Evolutionary conservation across 2,329 filamentous ascomycete genomes (phyloP).

Genomic region (Rutstroemia sydowiana): DNA sequence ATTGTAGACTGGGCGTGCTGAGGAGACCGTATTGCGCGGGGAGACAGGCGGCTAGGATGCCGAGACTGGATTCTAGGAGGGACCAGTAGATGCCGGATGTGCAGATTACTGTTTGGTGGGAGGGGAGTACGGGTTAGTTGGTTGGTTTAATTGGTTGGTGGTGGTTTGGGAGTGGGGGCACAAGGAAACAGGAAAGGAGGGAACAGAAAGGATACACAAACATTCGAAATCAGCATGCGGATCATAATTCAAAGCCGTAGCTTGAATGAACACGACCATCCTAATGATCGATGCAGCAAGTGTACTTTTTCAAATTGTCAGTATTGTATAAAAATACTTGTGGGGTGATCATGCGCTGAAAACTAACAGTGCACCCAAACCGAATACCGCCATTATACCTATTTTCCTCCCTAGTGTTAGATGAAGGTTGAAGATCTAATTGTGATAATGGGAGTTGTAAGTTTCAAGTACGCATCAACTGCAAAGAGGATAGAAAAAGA

Average conservation of each 20-base stretch:
- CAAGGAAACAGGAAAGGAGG: too few relatives aligned
- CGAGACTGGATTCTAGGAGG: conserved; percentile 6
- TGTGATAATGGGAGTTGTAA: not conserved
- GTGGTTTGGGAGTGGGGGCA: not conserved
- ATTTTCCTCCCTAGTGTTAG: not conserved
- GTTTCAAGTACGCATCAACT: not conserved
- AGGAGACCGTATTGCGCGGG: conserved; percentile 5
- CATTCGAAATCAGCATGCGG: conserved; percentile 6
- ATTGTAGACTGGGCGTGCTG: not conserved
- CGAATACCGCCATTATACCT: conserved; percentile 5
- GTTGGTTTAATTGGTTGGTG: not conserved
- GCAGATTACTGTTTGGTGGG: not conserved
- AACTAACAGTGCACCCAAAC: conserved; percentile 5
- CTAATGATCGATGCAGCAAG: conserved; percentile 3
- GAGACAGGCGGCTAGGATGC: conserved; percentile 5
- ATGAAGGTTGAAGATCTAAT: not conserved
- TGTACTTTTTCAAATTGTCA: not conserved
- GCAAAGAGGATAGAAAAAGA: not conserved
- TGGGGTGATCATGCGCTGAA: not conserved
- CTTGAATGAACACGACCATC: conserved; percentile 8
- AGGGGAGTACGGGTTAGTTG: not conserved
- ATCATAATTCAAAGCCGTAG: conserved; percentile 1
- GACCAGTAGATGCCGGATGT: conserved; percentile 4
- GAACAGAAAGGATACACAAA: not conserved
- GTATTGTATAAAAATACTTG: not conserved